Evolutionary conservation across 139 green algal genomes (phyloP).

Genomic region (Tetradesmus obliquus): DNA sequence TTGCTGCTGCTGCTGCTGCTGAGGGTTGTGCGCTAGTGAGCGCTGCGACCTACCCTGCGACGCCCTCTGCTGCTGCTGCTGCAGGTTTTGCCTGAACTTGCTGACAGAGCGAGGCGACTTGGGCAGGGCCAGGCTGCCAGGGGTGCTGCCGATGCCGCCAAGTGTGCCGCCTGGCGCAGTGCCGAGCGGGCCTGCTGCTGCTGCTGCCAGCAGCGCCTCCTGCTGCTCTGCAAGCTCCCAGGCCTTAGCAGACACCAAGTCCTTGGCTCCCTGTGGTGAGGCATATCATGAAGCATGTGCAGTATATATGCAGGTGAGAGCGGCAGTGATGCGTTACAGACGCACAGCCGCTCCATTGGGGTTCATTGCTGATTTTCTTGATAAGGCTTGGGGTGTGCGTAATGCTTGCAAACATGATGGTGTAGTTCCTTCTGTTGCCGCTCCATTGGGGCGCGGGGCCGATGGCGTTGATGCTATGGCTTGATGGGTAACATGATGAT

Average conservation of each 20-base stretch:
- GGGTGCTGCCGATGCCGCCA: background rate
- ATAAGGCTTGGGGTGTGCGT: too few relatives aligned
- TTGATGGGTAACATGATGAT: too few relatives aligned
- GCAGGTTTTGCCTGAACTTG: background rate
- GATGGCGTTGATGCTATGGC: too few relatives aligned
- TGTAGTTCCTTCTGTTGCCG: too few relatives aligned
- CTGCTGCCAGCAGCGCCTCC: conserved; percentile 18
- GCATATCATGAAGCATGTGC: background rate
- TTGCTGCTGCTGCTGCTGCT: background rate
- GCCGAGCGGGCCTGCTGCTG: background rate
- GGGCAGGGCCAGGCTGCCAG: background rate
- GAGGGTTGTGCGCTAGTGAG: background rate
- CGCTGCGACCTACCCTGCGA: background rate
- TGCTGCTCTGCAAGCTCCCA: conserved; percentile 46
- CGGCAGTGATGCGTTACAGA: too few relatives aligned
- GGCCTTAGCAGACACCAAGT: conserved; percentile 43
- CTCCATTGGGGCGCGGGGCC: too few relatives aligned
- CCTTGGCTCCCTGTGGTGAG: conserved; percentile 34
- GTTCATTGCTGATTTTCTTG: too few relatives aligned
- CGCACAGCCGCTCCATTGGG: too few relatives aligned
- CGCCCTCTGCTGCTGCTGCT: background rate
- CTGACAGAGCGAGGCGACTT: conserved; percentile 28
- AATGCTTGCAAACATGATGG: too few relatives aligned
- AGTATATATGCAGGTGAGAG: background rate
- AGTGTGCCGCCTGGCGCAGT: background rate